These are phyloP conservation scores for Botrytis byssoidea DNA, from an alignment of 2,329 filamentous ascomycete species.

Conservation along the genomic window DNA sequence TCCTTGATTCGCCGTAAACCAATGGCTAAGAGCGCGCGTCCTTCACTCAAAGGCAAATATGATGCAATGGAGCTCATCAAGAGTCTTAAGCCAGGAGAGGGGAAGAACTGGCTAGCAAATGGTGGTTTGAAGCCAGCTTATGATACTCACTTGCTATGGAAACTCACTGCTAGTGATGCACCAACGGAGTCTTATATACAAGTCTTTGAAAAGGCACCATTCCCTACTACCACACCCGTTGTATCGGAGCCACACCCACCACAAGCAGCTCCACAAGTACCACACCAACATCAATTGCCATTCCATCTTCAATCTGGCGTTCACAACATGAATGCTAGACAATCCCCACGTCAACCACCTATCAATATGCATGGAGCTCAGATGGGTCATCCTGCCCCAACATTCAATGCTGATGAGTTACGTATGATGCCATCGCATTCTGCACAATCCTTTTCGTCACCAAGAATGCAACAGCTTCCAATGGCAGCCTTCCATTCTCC, in stretches of 20 bases:
- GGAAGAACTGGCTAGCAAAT: constrained; percentile 69
- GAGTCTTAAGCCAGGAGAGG: constrained; percentile 51
- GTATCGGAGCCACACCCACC: constrained; percentile 60
- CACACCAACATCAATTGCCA: constrained; percentile 82
- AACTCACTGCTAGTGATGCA: constrained; percentile 64
- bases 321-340: constrained; percentile 64
- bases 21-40: constrained; percentile 55
- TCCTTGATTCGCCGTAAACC: constrained; percentile 69
- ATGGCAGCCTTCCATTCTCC: constrained; percentile 69
- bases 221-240: constrained; percentile 55
- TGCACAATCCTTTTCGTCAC: constrained; percentile 81
- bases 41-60: constrained; percentile 54
- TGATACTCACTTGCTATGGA: constrained; percentile 84
- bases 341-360: constrained; percentile 72
- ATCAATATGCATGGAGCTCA: constrained; percentile 76
- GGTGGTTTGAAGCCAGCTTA: constrained; percentile 82
- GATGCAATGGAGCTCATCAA: constrained; percentile 61
- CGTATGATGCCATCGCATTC: constrained; percentile 87
- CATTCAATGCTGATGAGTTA: constrained; percentile 73
- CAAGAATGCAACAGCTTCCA: constrained; percentile 68
- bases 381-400: constrained; percentile 63
- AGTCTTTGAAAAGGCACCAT: constrained; percentile 70
- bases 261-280: constrained; percentile 68
- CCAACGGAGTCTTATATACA: constrained; percentile 75
- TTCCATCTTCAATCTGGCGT: constrained; percentile 76